Evolutionary conservation across 108 stramenopile genomes (phyloP), one percentile per base, ranked within the genome.

Genomic region (Nannochloropsis gaditana): DNA sequence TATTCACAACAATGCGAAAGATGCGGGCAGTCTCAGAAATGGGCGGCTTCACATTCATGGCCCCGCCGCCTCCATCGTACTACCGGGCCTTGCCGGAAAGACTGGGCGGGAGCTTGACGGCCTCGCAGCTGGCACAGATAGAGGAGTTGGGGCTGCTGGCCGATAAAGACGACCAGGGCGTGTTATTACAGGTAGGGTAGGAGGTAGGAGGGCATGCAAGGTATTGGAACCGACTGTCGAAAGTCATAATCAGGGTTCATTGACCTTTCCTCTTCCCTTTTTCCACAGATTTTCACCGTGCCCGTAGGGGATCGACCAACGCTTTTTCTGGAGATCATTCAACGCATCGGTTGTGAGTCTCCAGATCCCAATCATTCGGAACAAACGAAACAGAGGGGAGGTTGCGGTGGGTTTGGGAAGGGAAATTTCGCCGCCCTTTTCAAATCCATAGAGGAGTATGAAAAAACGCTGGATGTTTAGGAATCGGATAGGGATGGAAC

Each of bases 341-440:
- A 96, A 92, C 91, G 95, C 17, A 94, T 95, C 79, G 95, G 95
- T 3, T 96, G 95, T 88, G 87, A 91, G 11, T n/a, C 83, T 15
- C 43, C 43, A 21, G 82, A 43, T 9, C 43, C 82, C 21, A 3
- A 5, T 3, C 15, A 82, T 3, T 9, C 9, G 82, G 82, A 19
- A 17, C n/a, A 86, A 43, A 9, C 85, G 59, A 43, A 86, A 82
- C 89, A 89, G 80, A 50, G 85, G 5, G 85, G 85, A 21, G 95
- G 95, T 15, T 96, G 95, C 86, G 95, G 95, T 43, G 95, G 95
- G 5, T 96, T 96, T 86, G 95, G 95, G 5, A 92, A 93, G 87
- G 95, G 95, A 21, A 96, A 96, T 86, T 96, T 96, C 83, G 89
- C 93, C 50, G 95, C 93, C 45, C 86, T 96, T 10, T 96, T 96